These are phyloP conservation scores for Cercospora sp. DNA, from an alignment of 2,329 filamentous ascomycete genomes.

Conservation along the genomic window DNA sequence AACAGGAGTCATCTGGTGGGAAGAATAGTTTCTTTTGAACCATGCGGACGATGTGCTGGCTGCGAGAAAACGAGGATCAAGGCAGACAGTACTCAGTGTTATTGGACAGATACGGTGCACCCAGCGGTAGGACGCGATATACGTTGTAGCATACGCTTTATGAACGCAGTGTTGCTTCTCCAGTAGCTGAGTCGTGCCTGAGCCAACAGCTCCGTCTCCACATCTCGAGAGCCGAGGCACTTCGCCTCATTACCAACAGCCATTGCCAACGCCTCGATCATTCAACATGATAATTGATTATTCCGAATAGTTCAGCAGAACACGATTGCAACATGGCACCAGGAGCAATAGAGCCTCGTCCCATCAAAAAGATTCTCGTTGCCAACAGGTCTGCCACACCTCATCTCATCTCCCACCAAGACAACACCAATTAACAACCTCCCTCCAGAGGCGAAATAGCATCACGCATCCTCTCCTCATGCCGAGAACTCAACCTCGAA, in stretches of 20 bases:
- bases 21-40: slow-evolving; percentile 19
- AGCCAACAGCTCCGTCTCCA: slow-evolving; percentile 4
- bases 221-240: slow-evolving; percentile 12
- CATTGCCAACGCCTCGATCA: background rate
- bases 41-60: slow-evolving; percentile 8
- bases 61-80: slow-evolving; percentile 7
- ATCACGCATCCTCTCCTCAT: slow-evolving; percentile 59
- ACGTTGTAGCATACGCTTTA: background rate
- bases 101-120: slow-evolving; percentile 6
- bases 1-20: slow-evolving; percentile 7
- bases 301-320: background rate
- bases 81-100: slow-evolving; percentile 12
- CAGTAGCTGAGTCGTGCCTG: background rate
- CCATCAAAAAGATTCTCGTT: slow-evolving; percentile 34
- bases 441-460: slow-evolving; percentile 61
- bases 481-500: slow-evolving; percentile 58
- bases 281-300: background rate
- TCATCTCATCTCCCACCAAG: slow-evolving; percentile 5
- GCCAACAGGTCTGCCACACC: slow-evolving; percentile 30
- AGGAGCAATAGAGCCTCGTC: slow-evolving; percentile 21
- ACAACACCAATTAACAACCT: background rate
- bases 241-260: background rate
- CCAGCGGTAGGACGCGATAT: slow-evolving; percentile 3
- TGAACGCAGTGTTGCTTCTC: background rate
- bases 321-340: background rate